Evolutionary conservation across 208 protist species (phyloP), one percentile per base, ranked within the genome.

Genomic region (Acanthamoeba culbertsoni): DNA sequence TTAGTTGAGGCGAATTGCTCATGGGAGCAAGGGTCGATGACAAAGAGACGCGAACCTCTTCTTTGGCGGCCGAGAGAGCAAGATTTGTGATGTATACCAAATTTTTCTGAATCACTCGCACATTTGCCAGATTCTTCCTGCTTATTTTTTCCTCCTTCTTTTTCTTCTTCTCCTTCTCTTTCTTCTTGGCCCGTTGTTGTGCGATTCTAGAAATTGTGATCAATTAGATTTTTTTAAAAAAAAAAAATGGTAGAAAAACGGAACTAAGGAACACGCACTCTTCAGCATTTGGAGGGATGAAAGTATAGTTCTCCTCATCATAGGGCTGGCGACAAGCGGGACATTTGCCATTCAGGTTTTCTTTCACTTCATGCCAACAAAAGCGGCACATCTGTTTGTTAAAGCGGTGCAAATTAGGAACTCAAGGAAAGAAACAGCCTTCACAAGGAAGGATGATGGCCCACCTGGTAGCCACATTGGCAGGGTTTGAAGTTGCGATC

Each of bases 41-140:
- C 23, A 91, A 33, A 23, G 86, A 91, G 26, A 79, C 18, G 40
- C 0, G 18, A 35, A 98, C 96, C 46, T 98, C 98, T 91, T 98
- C 97, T 53, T 95, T 95, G 1, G 97, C 97, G 35, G 98, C 90
- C 0, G 37, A 51, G 26, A 97, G 93, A 0, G 96, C 93, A 7
- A 98, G 57, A 46, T 98, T 98, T 20, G 97, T 97, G 14, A 98
- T 97, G 93, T 98, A 98, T 4, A 98, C 97, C 31, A 98, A 90
- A 91, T 98, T 98, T 57, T 96, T 95, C 82, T 98, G 98, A 43
- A 98, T 96, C 0, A 98, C 98, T 33, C 98, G 94, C 8, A 98
- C 93, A 62, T 96, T 96, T 18, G 46, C 63, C 3, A 98, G 75
- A 55, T 95, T 48, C 77, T 97, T 97, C 46, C 95, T 93, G 51